These are phyloP conservation scores for Acanthamoeba royreba DNA, from an alignment of 208 protist species.

Conservation along the genomic window DNA sequence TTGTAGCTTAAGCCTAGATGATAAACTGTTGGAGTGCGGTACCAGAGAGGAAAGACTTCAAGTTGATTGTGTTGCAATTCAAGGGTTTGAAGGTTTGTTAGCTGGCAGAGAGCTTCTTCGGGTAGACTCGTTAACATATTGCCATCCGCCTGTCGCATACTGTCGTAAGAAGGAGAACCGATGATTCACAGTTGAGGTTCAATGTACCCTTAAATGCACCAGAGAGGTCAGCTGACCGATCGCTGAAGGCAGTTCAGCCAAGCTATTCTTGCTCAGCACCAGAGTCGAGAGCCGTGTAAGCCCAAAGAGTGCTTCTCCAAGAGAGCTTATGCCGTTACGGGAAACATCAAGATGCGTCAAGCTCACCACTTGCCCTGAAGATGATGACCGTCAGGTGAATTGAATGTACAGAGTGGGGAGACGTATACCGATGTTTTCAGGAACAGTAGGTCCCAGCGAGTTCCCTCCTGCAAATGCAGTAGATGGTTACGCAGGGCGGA, in stretches of 20 bases:
- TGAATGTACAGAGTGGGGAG: too few species aligned
- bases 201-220: not conserved
- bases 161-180: too few species aligned
- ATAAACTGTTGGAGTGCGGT: too few species aligned
- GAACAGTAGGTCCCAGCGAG: not conserved
- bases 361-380: too few species aligned
- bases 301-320: not conserved
- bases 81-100: not conserved
- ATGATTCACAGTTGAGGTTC: not conserved
- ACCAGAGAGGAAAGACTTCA: constrained; percentile 14
- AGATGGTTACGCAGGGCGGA: not conserved
- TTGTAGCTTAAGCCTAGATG: not conserved
- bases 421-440: not conserved
- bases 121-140: not conserved
- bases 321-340: not conserved
- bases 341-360: too few species aligned
- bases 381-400: too few species aligned
- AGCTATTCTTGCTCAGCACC: not conserved
- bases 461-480: not conserved
- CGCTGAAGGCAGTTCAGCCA: not conserved
- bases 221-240: not conserved
- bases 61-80: constrained; percentile 30
- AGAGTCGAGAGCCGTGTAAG: not conserved
- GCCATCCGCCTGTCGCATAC: not conserved
- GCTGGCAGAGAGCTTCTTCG: not conserved